These are phyloP conservation scores for Hemerocallis citrina DNA, from an alignment of 106 monocot species.

Conservation along the genomic window DNA sequence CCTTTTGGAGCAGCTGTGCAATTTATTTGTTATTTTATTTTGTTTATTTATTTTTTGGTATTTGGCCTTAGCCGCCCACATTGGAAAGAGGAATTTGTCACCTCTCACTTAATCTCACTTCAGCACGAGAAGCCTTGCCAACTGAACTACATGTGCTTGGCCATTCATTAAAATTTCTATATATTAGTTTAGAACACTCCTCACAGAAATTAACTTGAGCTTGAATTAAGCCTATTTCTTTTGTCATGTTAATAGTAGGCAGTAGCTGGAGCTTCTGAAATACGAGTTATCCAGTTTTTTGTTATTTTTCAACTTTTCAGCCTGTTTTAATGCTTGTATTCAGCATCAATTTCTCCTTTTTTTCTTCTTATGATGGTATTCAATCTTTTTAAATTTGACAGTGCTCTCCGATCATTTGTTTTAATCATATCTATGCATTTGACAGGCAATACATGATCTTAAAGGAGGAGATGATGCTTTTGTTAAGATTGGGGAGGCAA, in stretches of 20 bases:
- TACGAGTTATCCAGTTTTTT: background rate
- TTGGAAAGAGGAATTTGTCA: no score
- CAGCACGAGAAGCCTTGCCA: no score
- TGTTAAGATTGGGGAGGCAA: constrained; percentile 60
- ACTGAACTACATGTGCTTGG: no score
- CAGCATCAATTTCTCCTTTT: background rate
- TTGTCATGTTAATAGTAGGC: constrained; percentile 1
- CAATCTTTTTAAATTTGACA: background rate
- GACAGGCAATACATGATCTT: constrained; percentile 50
- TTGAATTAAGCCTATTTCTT: background rate
- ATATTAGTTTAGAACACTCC: no score
- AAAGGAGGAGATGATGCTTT: constrained; percentile 77
- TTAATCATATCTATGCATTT: background rate
- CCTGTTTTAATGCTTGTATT: background rate
- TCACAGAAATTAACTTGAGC: background rate
- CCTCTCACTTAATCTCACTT: no score
- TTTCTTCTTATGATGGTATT: background rate
- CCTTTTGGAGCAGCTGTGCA: background rate
- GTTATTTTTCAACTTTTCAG: background rate
- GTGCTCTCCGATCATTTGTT: background rate
- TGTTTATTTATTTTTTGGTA: no score
- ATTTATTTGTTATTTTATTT: no score
- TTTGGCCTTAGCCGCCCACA: no score
- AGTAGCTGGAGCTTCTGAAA: background rate
- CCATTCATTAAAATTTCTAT: no score